These are phyloP conservation scores for Sonneratia alba DNA, from an alignment of 345 rosid genomes.

Conservation along the genomic window DNA sequence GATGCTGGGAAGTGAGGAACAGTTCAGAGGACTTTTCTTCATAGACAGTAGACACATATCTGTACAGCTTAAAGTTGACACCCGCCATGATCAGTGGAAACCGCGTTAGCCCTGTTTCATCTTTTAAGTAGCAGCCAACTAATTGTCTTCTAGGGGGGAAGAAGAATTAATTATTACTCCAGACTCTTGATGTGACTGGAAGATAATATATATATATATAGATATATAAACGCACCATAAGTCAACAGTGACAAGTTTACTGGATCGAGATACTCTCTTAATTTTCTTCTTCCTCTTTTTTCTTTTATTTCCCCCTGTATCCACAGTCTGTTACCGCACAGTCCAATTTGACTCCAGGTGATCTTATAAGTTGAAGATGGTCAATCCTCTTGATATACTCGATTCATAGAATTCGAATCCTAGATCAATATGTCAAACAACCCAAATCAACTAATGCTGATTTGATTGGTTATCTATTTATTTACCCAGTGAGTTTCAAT, in stretches of 20 bases:
- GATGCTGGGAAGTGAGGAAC: not conserved
- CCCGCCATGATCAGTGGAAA: conserved; percentile 12
- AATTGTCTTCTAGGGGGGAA: not conserved
- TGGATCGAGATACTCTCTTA: not conserved
- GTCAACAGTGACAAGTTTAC: not conserved
- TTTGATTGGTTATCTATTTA: too few species aligned
- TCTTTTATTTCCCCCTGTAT: too few species aligned
- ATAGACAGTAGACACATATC: not conserved
- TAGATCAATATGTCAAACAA: too few species aligned
- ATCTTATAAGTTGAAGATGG: too few species aligned
- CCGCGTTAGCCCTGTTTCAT: conserved; percentile 8
- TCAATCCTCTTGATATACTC: too few species aligned
- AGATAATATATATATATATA: not conserved
- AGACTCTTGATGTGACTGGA: not conserved
- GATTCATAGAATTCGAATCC: too few species aligned
- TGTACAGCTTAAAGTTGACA: not conserved
- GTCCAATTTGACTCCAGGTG: too few species aligned
- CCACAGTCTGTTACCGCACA: too few species aligned
- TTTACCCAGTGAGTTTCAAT: not conserved
- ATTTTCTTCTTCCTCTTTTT: too few species aligned
- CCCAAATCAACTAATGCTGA: too few species aligned
- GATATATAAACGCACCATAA: not conserved
- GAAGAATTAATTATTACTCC: not conserved
- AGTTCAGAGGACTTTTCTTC: not conserved
- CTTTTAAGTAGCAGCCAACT: conserved; percentile 6